Base-by-base conservation (phyloP, 192 early-diverging fungal genomes). In the Coemansia sp. region DNA sequence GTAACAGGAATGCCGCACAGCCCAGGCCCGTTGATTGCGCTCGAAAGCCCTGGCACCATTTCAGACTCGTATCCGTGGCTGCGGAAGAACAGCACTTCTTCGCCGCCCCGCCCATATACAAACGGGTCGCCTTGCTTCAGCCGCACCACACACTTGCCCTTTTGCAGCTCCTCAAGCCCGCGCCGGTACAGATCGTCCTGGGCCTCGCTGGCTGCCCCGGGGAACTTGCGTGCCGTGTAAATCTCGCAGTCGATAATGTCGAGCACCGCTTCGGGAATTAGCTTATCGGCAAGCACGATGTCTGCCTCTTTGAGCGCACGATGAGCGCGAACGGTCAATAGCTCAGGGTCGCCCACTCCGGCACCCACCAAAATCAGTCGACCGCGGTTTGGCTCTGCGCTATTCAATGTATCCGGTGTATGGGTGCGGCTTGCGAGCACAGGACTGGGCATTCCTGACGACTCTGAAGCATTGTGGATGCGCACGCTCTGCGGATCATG, bases 91-190 rank as follows among this genome's bases (percentile, higher is more conserved):
- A 89, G 47, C 9, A 93, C 73, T 69, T 97, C 95, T 69, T 97
- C 95, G 14, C 88, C 93, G 20, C 94, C 95, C 12, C 95, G 88
- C 8, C 94, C 95, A 66, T 94, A 97, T 44, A 97, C 84, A 66
- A 94, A 92, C 21, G 93, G 92, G 59, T 96, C 93, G n/a, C 95
- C 95, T 46, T 88, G 87, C 82, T 97, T 96, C 40, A 97, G 76
- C 42, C 95, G 81, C 47, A 94, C 90, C 4, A 97, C 95, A 2
- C 66, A 78, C 65, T 83, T 72, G 28, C 87, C 89, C 21, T 79
- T 74, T 4, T 79, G 62, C 15, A 94, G 71, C n/a, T 86, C 91
- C 34, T 86, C 83, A 15, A 94, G 75, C 42, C 86, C 88, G 76
- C 87, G 86, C n/a, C 77, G 81, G 68, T 91, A 83, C 44, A 93